A percentile compares a stretch with the other conserved stretches of the same genome.
Conservation (phyloP, 306 rosid species). For the Oxytropis ochrocephala region DNA sequence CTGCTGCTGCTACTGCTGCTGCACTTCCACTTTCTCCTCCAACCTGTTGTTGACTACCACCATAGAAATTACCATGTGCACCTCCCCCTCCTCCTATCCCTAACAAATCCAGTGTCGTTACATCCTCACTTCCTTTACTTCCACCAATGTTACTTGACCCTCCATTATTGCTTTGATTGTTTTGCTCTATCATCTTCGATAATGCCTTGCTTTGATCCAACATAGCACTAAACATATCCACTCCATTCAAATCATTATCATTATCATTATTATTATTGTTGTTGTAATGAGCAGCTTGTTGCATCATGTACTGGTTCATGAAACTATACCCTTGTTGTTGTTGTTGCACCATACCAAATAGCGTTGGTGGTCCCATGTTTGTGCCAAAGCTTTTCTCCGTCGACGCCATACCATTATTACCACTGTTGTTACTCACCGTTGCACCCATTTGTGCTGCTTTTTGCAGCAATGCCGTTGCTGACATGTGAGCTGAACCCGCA, state of each 20-base stretch:
- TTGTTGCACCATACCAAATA: constrained; percentile 27
- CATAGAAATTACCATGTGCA: constrained; percentile 37
- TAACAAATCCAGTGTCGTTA: constrained; percentile 69
- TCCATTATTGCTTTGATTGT: constrained; percentile 1
- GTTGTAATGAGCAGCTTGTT: not conserved
- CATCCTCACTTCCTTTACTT: constrained; percentile 33
- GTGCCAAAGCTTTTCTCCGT: not conserved
- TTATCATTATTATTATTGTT: not conserved
- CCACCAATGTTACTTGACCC: constrained; percentile 26
- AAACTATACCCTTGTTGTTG: constrained; percentile 15
- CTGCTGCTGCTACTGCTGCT: constrained; percentile 20
- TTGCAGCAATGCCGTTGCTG: constrained; percentile 74
- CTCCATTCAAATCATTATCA: constrained; percentile 29
- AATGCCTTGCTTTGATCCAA: constrained; percentile 47
- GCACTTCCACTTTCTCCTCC: constrained; percentile 21
- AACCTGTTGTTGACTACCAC: constrained; percentile 25
- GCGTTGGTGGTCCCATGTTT: constrained; percentile 51
- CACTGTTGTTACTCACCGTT: no score
- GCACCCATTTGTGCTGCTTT: constrained; percentile 92
- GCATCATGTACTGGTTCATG: constrained; percentile 34
- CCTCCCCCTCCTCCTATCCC: constrained; percentile 45
- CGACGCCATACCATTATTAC: no score
- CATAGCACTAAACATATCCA: constrained; percentile 48
- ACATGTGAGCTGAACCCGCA: constrained; percentile 41
- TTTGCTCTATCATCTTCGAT: constrained; percentile 45